These are phyloP conservation scores for Mucor velutinosus DNA, from an alignment of 371 early-diverging fungal species.

Conservation along the genomic window DNA sequence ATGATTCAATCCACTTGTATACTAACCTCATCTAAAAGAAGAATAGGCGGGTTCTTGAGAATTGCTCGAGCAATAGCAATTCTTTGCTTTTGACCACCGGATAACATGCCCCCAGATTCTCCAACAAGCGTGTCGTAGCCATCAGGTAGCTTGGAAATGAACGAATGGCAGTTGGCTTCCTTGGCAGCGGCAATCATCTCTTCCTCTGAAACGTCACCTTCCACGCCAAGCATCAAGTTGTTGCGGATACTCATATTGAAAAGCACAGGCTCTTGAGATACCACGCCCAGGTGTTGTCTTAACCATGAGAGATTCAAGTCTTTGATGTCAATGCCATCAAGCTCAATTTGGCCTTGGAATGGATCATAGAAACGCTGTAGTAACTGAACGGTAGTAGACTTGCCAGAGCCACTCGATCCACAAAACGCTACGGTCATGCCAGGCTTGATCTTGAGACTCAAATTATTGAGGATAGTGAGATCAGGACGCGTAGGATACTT, in stretches of 20 bases:
- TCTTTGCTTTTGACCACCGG: slow-evolving; percentile 51
- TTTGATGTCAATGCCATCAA: slow-evolving; percentile 58
- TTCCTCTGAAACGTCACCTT: slow-evolving; percentile 49
- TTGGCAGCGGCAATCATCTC: slow-evolving; percentile 63
- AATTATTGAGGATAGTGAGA: slow-evolving; percentile 53
- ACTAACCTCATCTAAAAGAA: slow-evolving; percentile 73
- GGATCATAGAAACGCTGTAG: slow-evolving; percentile 73
- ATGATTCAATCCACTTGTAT: neutral
- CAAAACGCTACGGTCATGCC: slow-evolving; percentile 68
- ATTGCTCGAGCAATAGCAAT: slow-evolving; percentile 77
- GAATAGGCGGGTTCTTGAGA: slow-evolving; percentile 61
- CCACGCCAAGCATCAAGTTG: slow-evolving; percentile 66
- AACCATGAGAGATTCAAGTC: slow-evolving; percentile 58
- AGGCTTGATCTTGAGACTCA: slow-evolving; percentile 63
- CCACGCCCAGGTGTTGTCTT: slow-evolving; percentile 65
- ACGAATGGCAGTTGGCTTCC: slow-evolving; percentile 70
- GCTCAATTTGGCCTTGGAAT: slow-evolving; percentile 44
- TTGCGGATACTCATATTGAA: slow-evolving; percentile 77
- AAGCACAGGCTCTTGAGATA: slow-evolving; percentile 74
- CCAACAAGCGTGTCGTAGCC: slow-evolving; percentile 73
- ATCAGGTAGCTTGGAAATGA: slow-evolving; percentile 67
- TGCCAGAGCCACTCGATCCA: slow-evolving; percentile 58
- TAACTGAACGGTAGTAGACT: slow-evolving; percentile 63
- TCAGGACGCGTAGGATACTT: slow-evolving; percentile 67
- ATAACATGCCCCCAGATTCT: slow-evolving; percentile 53